These are phyloP conservation scores for Mikania micrantha DNA, from an alignment of 129 eudicot species.

Conservation along the genomic window DNA sequence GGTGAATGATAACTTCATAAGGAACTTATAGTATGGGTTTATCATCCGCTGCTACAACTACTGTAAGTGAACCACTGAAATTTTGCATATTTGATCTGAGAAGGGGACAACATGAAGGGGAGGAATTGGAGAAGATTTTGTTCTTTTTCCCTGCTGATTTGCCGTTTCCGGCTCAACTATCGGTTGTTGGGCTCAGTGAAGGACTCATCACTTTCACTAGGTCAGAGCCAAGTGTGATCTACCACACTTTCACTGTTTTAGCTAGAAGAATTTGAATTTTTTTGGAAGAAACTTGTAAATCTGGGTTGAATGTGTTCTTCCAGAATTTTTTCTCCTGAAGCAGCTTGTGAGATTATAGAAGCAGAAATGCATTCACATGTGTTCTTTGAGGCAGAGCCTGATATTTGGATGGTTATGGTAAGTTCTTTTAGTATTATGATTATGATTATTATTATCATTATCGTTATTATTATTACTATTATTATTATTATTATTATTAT, in stretches of 20 bases:
- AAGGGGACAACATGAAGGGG: slow-evolving; percentile 93
- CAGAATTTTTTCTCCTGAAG: slow-evolving; percentile 97
- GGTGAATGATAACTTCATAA: slow-evolving; percentile 18
- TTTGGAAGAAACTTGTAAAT: neutral
- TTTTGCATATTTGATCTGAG: slow-evolving; percentile 85
- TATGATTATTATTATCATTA: no score
- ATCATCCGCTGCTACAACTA: slow-evolving; percentile 40
- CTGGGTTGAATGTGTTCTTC: slow-evolving; percentile 7
- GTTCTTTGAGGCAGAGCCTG: slow-evolving; percentile 90
- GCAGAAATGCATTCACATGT: slow-evolving; percentile 94
- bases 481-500: no score
- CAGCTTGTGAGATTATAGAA: slow-evolving; percentile 97
- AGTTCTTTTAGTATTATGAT: no score
- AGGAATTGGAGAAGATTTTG: slow-evolving; percentile 90
- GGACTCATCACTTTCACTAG: slow-evolving; percentile 98
- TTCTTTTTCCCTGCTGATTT: slow-evolving; percentile 82
- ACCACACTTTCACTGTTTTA: neutral
- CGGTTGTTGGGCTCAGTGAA: slow-evolving; percentile 94
- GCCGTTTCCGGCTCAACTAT: slow-evolving; percentile 71
- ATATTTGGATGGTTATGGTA: slow-evolving; percentile 99
- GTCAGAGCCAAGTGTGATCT: slow-evolving; percentile 28
- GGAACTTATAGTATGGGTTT: slow-evolving; percentile 52
- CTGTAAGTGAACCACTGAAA: slow-evolving; percentile 49
- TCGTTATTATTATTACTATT: no score
- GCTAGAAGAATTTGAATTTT: neutral